Evolutionary conservation across 768 basidiomycete species (phyloP).

Genomic region (Cubamyces sp.): DNA sequence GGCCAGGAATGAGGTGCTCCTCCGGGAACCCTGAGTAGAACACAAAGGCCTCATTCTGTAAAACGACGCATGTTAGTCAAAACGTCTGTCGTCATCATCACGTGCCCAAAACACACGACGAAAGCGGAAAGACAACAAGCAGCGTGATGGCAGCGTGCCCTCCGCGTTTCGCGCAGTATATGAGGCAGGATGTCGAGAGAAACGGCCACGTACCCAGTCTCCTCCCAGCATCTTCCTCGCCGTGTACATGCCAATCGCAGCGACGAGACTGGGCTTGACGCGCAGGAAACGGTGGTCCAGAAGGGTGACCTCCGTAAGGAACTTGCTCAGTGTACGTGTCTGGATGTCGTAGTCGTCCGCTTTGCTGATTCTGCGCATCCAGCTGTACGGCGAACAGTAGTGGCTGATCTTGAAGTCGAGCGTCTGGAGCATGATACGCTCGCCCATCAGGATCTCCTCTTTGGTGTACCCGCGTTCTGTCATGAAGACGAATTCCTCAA

Average conservation of each 20-base stretch:
- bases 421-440: constrained; percentile 93
- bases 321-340: constrained; percentile 96
- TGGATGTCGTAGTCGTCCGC: constrained; percentile 99
- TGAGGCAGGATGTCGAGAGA: constrained; percentile 21
- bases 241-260: constrained; percentile 97
- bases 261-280: constrained; percentile 91
- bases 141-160: constrained; percentile 21
- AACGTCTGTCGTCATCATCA: constrained; percentile 36
- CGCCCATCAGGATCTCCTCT: constrained; percentile 98
- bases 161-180: constrained; percentile 22
- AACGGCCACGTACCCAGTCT: constrained; percentile 80
- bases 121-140: constrained; percentile 23
- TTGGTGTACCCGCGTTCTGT: constrained; percentile 92
- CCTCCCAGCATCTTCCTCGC: constrained; percentile 93
- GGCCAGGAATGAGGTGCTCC: constrained; percentile 81
- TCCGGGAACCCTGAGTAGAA: constrained; percentile 93
- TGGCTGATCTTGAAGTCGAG: constrained; percentile 95
- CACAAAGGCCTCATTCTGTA: constrained; percentile 86
- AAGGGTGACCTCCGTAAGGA: constrained; percentile 94
- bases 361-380: constrained; percentile 98
- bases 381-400: constrained; percentile 98
- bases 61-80: constrained; percentile 26
- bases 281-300: constrained; percentile 91
- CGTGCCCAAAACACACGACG: constrained; percentile 24
- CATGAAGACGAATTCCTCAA: constrained; percentile 99